A percentile compares a stretch with the other conserved stretches of the same genome.
Evolutionary conservation across 2,329 filamentous ascomycete species (phyloP).

Genomic region (Sporothrix brasiliensis): DNA sequence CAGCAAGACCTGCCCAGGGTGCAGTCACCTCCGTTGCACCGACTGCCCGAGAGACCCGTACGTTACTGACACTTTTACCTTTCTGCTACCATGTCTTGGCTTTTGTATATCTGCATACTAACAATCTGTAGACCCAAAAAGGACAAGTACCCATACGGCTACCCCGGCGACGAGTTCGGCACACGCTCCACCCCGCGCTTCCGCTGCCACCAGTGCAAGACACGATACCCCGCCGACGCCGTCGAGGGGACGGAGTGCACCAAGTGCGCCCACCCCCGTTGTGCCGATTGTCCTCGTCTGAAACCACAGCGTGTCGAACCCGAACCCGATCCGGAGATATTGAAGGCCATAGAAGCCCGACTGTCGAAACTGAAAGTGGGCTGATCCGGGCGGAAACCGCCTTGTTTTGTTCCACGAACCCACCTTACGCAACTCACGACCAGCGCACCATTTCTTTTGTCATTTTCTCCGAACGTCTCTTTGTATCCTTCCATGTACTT

Average conservation of each 20-base stretch:
- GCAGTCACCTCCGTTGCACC: slow-evolving; percentile 74
- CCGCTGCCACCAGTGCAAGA: slow-evolving; percentile 65
- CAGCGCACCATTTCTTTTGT: background rate
- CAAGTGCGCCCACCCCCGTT: slow-evolving; percentile 64
- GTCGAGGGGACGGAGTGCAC: slow-evolving; percentile 59
- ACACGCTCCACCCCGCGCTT: slow-evolving; percentile 56
- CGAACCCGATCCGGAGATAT: slow-evolving; percentile 62
- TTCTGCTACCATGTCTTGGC: background rate
- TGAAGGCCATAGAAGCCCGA: slow-evolving; percentile 61
- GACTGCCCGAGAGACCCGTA: slow-evolving; percentile 81
- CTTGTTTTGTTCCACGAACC: background rate
- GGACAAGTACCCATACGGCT: slow-evolving; percentile 69
- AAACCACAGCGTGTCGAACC: slow-evolving; percentile 64
- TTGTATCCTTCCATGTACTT: no score
- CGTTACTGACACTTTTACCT: slow-evolving; percentile 44
- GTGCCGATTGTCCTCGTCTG: slow-evolving; percentile 60
- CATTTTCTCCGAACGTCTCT: background rate
- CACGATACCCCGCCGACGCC: slow-evolving; percentile 56
- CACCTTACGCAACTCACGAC: slow-evolving; percentile 13
- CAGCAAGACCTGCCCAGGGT: slow-evolving; percentile 66
- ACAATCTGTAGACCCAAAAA: slow-evolving; percentile 59
- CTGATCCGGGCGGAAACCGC: slow-evolving; percentile 3
- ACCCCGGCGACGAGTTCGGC: slow-evolving; percentile 66
- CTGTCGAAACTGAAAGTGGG: slow-evolving; percentile 50
- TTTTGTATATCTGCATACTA: background rate